These are phyloP conservation scores for Microbotryum saponariae DNA, from an alignment of 1,284 basidiomycete genomes.

Conservation along the genomic window DNA sequence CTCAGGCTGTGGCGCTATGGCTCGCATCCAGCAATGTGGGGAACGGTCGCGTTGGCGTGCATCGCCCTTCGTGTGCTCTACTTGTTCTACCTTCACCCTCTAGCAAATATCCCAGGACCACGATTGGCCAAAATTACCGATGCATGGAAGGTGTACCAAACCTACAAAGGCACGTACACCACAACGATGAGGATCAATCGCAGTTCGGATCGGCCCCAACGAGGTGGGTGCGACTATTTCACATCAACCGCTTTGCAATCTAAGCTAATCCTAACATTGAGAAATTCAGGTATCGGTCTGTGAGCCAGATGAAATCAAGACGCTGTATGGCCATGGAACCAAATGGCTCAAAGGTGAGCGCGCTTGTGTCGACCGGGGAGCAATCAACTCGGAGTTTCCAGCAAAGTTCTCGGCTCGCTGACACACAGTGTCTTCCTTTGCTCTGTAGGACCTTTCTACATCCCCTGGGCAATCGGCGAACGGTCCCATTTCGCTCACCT, in stretches of 20 bases:
- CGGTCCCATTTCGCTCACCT: conserved; percentile 36
- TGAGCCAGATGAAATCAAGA: conserved; percentile 29
- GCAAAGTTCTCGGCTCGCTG: no score
- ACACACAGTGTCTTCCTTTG: background rate
- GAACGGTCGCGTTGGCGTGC: background rate
- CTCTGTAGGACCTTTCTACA: conserved; percentile 7
- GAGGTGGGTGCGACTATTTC: no score
- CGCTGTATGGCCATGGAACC: conserved; percentile 32
- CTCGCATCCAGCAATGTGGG: no score
- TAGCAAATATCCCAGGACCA: background rate
- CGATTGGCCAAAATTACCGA: background rate
- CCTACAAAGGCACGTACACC: background rate
- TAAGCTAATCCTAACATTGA: no score
- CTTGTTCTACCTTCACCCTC: background rate
- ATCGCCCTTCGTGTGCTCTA: background rate
- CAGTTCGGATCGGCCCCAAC: conserved; percentile 35
- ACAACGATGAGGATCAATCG: background rate
- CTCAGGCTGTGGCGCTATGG: no score
- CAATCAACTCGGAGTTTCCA: background rate
- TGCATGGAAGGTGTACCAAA: background rate
- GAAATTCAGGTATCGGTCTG: conserved; percentile 29
- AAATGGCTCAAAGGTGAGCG: conserved; percentile 32
- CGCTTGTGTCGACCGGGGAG: no score
- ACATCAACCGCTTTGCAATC: no score
- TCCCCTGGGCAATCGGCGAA: conserved; percentile 19